Evolutionary conservation across 2,329 filamentous ascomycete species (phyloP).

Genomic region (Paradendryphiella salina): DNA sequence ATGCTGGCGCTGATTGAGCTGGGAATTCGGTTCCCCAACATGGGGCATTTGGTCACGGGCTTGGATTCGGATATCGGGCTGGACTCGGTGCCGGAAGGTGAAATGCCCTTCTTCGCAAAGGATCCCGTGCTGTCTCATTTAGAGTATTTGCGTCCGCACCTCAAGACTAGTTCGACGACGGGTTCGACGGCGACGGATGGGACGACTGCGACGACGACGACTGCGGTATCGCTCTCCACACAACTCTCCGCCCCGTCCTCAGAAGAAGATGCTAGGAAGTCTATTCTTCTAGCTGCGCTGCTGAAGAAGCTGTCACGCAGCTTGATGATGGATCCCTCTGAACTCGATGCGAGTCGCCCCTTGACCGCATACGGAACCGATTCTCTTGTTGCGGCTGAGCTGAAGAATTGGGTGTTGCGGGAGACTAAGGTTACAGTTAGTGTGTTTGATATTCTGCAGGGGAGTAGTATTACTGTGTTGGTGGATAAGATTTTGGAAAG

Average conservation of each 20-base stretch:
- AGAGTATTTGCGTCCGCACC: slow-evolving; percentile 15
- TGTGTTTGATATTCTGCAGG: slow-evolving; percentile 31
- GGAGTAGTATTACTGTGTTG: slow-evolving; percentile 11
- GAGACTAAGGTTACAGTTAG: slow-evolving; percentile 19
- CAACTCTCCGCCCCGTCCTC: slow-evolving; percentile 8
- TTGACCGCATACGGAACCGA: slow-evolving; percentile 28
- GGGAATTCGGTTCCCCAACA: slow-evolving; percentile 7
- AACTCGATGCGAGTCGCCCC: slow-evolving; percentile 16
- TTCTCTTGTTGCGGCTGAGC: slow-evolving; percentile 33
- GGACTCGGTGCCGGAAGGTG: not conserved
- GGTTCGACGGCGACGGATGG: not conserved
- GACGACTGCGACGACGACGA: not conserved
- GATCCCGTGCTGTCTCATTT: slow-evolving; percentile 14
- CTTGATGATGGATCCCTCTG: slow-evolving; percentile 19
- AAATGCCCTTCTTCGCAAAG: slow-evolving; percentile 11
- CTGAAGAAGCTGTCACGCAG: slow-evolving; percentile 16
- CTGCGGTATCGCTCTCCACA: not conserved
- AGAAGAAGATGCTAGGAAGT: not conserved
- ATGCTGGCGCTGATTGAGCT: slow-evolving; percentile 17
- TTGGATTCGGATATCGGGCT: slow-evolving; percentile 6
- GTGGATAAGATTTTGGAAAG: slow-evolving; percentile 10
- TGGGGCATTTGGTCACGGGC: slow-evolving; percentile 12
- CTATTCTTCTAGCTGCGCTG: slow-evolving; percentile 11
- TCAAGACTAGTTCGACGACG: not conserved
- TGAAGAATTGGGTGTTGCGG: slow-evolving; percentile 27